Base-by-base conservation (phyloP, 164 flowering plant genomes). In the Vitis labrusca region DNA sequence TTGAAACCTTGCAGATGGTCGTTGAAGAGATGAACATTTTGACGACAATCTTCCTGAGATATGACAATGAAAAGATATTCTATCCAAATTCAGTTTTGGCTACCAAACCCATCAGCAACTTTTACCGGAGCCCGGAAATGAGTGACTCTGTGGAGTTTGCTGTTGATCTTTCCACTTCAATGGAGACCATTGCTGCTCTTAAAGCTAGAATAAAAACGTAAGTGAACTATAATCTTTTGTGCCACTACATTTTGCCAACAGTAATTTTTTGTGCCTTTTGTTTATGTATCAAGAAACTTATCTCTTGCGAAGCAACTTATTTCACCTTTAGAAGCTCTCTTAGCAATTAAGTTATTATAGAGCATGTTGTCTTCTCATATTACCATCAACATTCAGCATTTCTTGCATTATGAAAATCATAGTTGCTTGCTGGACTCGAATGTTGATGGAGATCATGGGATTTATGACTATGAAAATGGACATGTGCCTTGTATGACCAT, bases 11-110 rank as follows among this genome's bases (percentile, higher is more conserved):
- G 66, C 89, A 93, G 98, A 82, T 93, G 91, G 59, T 82, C 8
- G 98, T 93, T n/a, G 98, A 93, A 73, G 97, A 93, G 84, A 85
- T 93, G 95, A 91, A 91, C 77, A 86, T 93, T 47, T 76, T 91
- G 78, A 87, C 89, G 0, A 93, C 95, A 19, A 67, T 91, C 59
- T 93, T 93, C 77, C 62, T 94, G 84, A 86, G 85, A 77, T 83
- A 76, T 68, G 97, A 93, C 82, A 91, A 90, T 64, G 96, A 93
- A 75, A 93, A 91, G 76, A 87, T 91, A 57, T 84, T 71, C 78
- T 91, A 90, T 73, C 95, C 98, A 19, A 93, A 93, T 73, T 75
- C 91, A 12, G 86, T 86, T 70, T 70, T 93, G 71, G 76, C 90
- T 4, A 82, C 88, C 9, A 91, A 86, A 78, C 88, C 91, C 7